Percentiles rank a stretch among this genome's conserved stretches.
phyloP scores from a whole-genome alignment of 768 basidiomycete genomes.

The Mycena latifolia region DNA sequence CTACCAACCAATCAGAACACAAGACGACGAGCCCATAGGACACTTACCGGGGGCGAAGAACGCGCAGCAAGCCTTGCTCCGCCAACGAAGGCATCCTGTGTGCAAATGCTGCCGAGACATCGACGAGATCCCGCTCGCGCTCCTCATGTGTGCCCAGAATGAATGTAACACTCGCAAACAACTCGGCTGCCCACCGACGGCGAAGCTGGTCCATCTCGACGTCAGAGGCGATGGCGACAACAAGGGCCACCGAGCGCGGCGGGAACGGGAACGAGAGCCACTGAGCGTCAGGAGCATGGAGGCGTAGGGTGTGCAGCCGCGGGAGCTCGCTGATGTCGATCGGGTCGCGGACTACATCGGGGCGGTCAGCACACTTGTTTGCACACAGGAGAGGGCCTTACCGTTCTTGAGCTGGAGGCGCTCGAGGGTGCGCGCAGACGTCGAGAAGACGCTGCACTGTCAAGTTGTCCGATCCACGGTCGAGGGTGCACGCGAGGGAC shows the following conservation, averaged over 20 bases:
- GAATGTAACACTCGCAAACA: not conserved
- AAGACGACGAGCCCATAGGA: not conserved
- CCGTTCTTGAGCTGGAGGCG: conserved; percentile 15
- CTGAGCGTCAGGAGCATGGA: not conserved
- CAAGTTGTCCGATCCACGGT: not conserved
- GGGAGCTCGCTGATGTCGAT: conserved; percentile 2
- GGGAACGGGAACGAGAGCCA: not conserved
- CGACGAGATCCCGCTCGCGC: conserved; percentile 6
- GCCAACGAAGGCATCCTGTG: conserved; percentile 1
- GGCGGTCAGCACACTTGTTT: not conserved
- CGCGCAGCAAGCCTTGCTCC: conserved; percentile 10
- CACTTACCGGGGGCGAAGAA: conserved; percentile 13
- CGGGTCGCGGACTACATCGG: not conserved
- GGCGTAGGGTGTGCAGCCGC: conserved; percentile 2
- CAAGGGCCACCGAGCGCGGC: conserved; percentile 7
- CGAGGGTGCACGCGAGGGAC: conserved; percentile 16
- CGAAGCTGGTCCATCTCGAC: conserved; percentile 1
- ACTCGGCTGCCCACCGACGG: not conserved
- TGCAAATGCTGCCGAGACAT: conserved; percentile 12
- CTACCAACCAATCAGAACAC: not conserved
- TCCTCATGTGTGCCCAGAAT: not conserved
- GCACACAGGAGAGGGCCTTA: not conserved
- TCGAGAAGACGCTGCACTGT: conserved; percentile 4
- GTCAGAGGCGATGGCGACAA: conserved; percentile 5
- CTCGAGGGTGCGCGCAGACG: conserved; percentile 6